Evolutionary conservation across 2,329 filamentous ascomycete species (phyloP), one percentile per base, ranked within the genome.

Genomic region (Ophiostoma quercus): DNA sequence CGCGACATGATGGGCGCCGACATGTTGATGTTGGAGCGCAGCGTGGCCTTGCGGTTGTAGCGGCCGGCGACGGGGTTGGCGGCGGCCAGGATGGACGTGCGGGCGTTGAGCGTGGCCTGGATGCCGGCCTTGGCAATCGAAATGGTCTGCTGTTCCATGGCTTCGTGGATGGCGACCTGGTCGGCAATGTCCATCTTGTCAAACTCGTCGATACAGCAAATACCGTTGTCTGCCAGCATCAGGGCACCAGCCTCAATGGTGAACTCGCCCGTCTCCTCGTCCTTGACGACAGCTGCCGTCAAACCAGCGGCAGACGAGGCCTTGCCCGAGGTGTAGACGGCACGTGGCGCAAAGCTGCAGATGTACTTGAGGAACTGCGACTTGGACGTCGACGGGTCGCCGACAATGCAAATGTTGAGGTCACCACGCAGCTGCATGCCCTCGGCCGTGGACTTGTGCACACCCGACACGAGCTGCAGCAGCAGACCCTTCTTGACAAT

Each of bases 131-230:
- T 99, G 71, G 95, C 94, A 76, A 99, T 99, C 9, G 93, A 97
- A 74, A 99, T 99, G 5, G 95, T 99, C 81, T 99, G 95, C 83
- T 99, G 95, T 86, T 99, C 95, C 95, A 99, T 99, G 71, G 95
- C 95, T 87, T 99, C 95, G 85, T 99, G 95, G 76, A 99, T 99
- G 74, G 95, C 95, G 69, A 99, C 95, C 81, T 99, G 95, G 78
- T 99, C 95, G 68, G 83, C 88, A 72, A 99, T 91, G 76, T 99
- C 95, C 95, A 99, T 99, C 83, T 99, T 99, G 87, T 99, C 95
- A 75, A 99, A 99, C 78, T 99, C 95, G 77, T 99, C 95, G 78
- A 99, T 99, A 71, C 93, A 94, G 79, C 95, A 99, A 75, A 98
- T 96, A 69, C 95, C 95, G 74, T 97, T 97, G 76, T 98, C 90